phyloP scores from a whole-genome alignment of 2,329 filamentous ascomycete species.

The Talaromyces sp. region DNA sequence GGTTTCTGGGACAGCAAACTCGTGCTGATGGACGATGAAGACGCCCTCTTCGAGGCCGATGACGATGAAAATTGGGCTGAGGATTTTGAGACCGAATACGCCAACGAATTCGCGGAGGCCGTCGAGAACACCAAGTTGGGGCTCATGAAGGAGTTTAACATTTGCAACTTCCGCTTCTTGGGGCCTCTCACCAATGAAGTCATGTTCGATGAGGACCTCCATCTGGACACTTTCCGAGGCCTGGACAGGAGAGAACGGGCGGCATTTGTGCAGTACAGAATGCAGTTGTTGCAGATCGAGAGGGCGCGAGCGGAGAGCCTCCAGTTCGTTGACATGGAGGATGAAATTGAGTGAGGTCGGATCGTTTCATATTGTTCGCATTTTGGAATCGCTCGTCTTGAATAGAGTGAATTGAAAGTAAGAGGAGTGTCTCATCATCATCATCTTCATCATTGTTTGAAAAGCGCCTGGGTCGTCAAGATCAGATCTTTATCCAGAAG shows the following conservation, averaged over 20 bases:
- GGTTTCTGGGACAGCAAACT: not conserved
- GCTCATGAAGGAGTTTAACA: slow-evolving; percentile 6
- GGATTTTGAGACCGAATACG: not conserved
- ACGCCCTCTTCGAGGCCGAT: not conserved
- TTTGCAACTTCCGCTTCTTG: slow-evolving; percentile 11
- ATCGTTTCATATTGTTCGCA: not conserved
- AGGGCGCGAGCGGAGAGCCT: not conserved
- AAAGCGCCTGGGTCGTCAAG: not conserved
- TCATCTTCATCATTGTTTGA: not conserved
- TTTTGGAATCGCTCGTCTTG: not conserved
- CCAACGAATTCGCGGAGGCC: not conserved
- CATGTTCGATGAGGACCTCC: not conserved
- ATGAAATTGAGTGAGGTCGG: not conserved
- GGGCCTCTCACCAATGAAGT: not conserved
- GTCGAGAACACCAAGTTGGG: not conserved
- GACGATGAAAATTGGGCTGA: not conserved
- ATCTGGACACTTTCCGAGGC: not conserved
- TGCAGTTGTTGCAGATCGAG: not conserved
- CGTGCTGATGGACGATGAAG: not conserved
- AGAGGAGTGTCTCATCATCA: not conserved
- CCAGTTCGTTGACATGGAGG: not conserved
- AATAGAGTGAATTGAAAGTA: not conserved
- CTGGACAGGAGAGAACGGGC: not conserved
- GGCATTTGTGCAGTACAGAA: slow-evolving; percentile 1
- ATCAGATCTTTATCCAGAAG: not conserved